Evolutionary conservation across 768 basidiomycete genomes (phyloP).

Genomic region (Lentinula edodes): DNA sequence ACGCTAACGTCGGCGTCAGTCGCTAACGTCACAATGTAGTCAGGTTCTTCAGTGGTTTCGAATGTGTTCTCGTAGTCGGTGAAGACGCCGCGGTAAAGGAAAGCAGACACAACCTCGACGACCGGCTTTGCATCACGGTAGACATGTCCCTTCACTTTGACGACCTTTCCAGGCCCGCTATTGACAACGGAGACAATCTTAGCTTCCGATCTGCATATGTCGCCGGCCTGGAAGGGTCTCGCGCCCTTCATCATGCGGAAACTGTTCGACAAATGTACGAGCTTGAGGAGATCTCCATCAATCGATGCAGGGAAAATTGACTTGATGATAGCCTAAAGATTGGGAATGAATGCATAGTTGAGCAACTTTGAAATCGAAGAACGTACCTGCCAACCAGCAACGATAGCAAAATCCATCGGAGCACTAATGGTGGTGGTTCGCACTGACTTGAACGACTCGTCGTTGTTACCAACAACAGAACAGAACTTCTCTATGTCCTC

Average conservation of each 20-base stretch:
- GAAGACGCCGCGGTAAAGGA: conserved; percentile 96
- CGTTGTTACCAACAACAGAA: conserved; percentile 88
- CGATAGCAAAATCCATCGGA: conserved; percentile 99
- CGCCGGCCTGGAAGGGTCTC: conserved; percentile 73
- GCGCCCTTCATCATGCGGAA: conserved; percentile 85
- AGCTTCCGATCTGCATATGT: conserved; percentile 87
- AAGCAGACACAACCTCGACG: conserved; percentile 91
- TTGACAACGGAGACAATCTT: conserved; percentile 87
- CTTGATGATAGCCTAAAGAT: conserved; percentile 90
- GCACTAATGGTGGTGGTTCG: conserved; percentile 71
- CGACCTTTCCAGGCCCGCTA: conserved; percentile 86
- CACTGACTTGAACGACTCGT: conserved; percentile 80
- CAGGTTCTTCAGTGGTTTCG: conserved; percentile 84
- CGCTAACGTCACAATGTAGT: conserved; percentile 73
- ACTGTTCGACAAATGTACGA: conserved; percentile 96
- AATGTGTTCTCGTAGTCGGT: conserved; percentile 94
- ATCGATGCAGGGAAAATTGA: conserved; percentile 91
- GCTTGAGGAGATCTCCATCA: conserved; percentile 91
- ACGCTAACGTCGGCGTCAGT: conserved; percentile 84
- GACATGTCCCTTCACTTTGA: conserved; percentile 84
- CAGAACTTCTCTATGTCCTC: conserved; percentile 85
- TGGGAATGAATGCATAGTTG: neutral
- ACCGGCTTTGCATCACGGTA: conserved; percentile 72
- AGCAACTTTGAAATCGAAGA: neutral
- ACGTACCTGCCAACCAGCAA: conserved; percentile 95